Evolutionary conservation across 192 early-diverging fungal genomes (phyloP).

Genomic region (Backusella tuberculispora): DNA sequence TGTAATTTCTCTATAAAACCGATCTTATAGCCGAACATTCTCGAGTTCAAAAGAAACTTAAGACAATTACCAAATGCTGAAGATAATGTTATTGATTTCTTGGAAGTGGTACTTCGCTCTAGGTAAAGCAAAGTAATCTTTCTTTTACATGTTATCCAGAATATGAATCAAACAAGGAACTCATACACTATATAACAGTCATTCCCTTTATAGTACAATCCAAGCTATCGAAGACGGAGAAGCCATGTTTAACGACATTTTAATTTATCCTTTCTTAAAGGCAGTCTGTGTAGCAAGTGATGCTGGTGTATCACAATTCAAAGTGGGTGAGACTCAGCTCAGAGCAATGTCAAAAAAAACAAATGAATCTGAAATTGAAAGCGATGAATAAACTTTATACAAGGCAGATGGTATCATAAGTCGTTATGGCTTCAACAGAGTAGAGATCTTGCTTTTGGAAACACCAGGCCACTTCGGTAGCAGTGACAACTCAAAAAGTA

Average conservation of each 20-base stretch:
- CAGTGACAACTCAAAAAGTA: not conserved
- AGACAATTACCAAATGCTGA: not conserved
- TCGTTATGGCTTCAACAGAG: not conserved
- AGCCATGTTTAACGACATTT: not conserved
- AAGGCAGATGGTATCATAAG: not conserved
- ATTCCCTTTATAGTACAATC: not conserved
- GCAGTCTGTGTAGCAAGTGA: not conserved
- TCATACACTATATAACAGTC: not conserved
- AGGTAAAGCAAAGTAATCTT: not conserved
- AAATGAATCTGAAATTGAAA: not conserved
- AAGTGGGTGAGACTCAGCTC: not conserved
- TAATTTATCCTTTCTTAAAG: not conserved
- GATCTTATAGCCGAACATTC: not conserved
- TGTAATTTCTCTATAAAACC: not conserved
- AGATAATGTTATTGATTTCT: not conserved
- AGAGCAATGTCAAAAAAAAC: not conserved
- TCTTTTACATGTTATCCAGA: not conserved
- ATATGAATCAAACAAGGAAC: not conserved
- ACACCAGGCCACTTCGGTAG: not conserved
- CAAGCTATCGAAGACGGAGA: not conserved
- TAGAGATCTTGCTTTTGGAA: conserved; percentile 16
- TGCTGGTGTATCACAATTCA: not conserved
- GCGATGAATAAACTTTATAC: not conserved
- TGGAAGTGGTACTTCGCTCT: not conserved
- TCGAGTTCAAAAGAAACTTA: not conserved